Percentiles rank a stretch among this genome's conserved stretches.
phyloP scores from a whole-genome alignment of 1,284 basidiomycete genomes.

The Fomitopsis schrenkii region DNA sequence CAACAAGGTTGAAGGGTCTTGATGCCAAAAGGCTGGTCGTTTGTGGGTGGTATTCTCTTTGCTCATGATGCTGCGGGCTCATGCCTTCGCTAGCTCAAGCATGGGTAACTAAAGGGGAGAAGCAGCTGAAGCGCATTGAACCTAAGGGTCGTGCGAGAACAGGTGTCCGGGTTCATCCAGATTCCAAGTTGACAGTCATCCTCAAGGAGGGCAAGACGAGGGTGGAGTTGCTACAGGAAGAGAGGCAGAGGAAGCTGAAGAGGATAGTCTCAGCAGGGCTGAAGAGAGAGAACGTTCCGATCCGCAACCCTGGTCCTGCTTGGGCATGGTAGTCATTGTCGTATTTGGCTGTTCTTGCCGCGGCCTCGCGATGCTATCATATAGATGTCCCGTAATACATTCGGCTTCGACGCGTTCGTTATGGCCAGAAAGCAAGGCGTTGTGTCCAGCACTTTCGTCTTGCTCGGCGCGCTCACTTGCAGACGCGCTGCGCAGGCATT shows the following conservation, averaged over 20 bases:
- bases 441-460: no score
- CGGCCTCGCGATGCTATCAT: background rate
- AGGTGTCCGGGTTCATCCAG: conserved; percentile 78
- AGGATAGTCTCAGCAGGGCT: conserved; percentile 77
- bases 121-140: conserved; percentile 69
- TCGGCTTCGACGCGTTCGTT: background rate
- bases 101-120: conserved; percentile 88
- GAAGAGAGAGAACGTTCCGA: conserved; percentile 73
- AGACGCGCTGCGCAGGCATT: background rate
- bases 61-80: background rate
- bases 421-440: background rate
- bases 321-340: conserved; percentile 75
- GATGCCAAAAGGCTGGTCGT: conserved; percentile 76
- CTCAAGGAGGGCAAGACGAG: conserved; percentile 82
- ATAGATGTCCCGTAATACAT: background rate
- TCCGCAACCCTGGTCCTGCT: conserved; percentile 69
- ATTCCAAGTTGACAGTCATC: conserved; percentile 76
- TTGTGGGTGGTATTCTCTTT: conserved; percentile 45
- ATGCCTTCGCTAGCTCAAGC: conserved; percentile 62
- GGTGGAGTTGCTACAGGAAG: conserved; percentile 63
- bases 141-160: conserved; percentile 81
- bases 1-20: conserved; percentile 75
- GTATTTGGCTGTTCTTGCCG: background rate
- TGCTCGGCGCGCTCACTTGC: background rate
- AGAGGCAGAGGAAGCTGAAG: conserved; percentile 64